Evolutionary conservation across 78 protist species (phyloP).

Genomic region (Emiliania huxleyi): DNA sequence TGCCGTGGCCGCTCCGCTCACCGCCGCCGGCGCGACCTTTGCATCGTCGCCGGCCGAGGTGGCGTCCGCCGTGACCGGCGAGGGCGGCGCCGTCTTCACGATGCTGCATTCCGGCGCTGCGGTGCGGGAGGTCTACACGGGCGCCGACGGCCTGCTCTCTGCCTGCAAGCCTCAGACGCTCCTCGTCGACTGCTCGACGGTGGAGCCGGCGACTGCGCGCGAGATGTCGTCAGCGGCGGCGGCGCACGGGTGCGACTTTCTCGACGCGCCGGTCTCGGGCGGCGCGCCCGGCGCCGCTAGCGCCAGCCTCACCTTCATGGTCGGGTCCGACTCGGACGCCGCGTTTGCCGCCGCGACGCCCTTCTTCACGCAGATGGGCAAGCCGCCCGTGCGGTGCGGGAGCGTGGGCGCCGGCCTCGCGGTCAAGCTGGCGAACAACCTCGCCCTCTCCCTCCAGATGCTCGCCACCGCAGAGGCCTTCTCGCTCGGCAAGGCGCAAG

Average conservation of each 20-base stretch:
- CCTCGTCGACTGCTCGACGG: not conserved
- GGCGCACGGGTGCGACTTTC: not conserved
- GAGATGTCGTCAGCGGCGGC: not conserved
- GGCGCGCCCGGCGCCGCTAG: not conserved
- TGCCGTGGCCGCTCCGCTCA: not conserved
- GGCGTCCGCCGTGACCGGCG: not conserved
- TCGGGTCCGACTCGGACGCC: not conserved
- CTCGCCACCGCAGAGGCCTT: not conserved
- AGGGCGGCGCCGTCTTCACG: not conserved
- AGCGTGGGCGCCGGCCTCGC: not conserved
- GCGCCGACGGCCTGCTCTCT: not conserved
- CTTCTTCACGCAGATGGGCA: not conserved
- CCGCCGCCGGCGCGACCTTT: not conserved
- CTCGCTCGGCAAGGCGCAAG: not conserved
- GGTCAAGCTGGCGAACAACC: not conserved
- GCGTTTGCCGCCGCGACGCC: not conserved
- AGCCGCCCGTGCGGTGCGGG: not conserved
- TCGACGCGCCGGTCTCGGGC: constrained; percentile 29
- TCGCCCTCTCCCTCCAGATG: not conserved
- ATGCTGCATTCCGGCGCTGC: not conserved
- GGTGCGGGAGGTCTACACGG: not conserved
- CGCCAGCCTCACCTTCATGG: constrained; percentile 13
- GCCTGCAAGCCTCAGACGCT: not conserved
- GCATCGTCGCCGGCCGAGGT: not conserved
- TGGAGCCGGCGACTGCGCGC: not conserved